Evolutionary conservation across 2,329 filamentous ascomycete genomes (phyloP).

Genomic region (Penicillium sp.): DNA sequence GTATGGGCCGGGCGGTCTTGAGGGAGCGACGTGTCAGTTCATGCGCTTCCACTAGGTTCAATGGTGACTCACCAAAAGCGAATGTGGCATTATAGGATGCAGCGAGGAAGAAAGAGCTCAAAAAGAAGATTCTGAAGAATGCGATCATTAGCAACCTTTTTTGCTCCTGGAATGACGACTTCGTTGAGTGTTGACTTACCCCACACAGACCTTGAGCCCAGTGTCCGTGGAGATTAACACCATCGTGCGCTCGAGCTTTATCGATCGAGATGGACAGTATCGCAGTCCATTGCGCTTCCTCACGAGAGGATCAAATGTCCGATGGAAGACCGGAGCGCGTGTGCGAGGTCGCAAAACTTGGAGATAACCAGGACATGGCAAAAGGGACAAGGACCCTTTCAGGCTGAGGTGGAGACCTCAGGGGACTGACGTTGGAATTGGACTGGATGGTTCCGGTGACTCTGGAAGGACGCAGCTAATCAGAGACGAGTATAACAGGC

Average conservation of each 20-base stretch:
- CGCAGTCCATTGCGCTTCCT: slow-evolving; percentile 14
- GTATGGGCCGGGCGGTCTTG: slow-evolving; percentile 47
- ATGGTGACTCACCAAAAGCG: slow-evolving; percentile 35
- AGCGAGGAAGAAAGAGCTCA: slow-evolving; percentile 34
- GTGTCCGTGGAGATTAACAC: slow-evolving; percentile 28
- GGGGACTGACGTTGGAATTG: slow-evolving; percentile 16
- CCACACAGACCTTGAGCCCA: slow-evolving; percentile 31
- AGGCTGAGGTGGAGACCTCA: slow-evolving; percentile 13
- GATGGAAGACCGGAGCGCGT: slow-evolving; percentile 3
- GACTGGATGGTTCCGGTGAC: slow-evolving; percentile 1
- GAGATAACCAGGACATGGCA: background rate
- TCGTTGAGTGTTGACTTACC: slow-evolving; percentile 22
- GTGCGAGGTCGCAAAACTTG: slow-evolving; percentile 1
- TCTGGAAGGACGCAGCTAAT: slow-evolving; percentile 7
- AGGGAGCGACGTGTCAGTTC: slow-evolving; percentile 10
- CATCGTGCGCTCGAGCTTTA: slow-evolving; percentile 23
- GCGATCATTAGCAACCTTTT: slow-evolving; percentile 17
- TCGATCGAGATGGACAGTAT: background rate
- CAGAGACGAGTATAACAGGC: slow-evolving; percentile 10
- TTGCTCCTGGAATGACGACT: slow-evolving; percentile 1
- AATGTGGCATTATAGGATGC: slow-evolving; percentile 37
- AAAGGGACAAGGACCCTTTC: slow-evolving; percentile 5
- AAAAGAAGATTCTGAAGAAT: slow-evolving; percentile 27
- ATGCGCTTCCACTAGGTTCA: background rate
- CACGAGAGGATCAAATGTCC: slow-evolving; percentile 2